These are phyloP conservation scores for Zhuliangozyma parablackwelliae DNA, from an alignment of 1,139 yeast species.

Conservation along the genomic window DNA sequence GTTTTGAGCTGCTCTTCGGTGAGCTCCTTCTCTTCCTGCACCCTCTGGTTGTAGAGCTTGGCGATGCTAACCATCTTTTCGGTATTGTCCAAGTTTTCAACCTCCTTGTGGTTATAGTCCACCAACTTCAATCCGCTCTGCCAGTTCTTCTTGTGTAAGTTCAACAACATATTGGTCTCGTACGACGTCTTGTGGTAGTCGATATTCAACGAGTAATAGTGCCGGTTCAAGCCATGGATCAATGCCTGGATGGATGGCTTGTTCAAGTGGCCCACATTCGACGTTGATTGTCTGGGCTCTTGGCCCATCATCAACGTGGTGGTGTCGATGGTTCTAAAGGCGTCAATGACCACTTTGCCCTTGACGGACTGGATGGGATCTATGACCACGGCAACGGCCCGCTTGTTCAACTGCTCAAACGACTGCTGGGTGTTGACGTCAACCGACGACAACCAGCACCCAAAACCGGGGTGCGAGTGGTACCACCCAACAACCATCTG, in stretches of 20 bases:
- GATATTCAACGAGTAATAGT: constrained; percentile 90
- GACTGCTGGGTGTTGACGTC: constrained; percentile 98
- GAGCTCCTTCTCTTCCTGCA: constrained; percentile 87
- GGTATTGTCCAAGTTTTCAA: constrained; percentile 67
- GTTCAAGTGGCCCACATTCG: constrained; percentile 90
- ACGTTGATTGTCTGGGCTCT: constrained; percentile 97
- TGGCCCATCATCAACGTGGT: constrained; percentile 90
- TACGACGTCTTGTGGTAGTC: constrained; percentile 90
- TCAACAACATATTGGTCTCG: constrained; percentile 91
- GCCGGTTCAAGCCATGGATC: constrained; percentile 95
- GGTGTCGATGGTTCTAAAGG: constrained; percentile 90
- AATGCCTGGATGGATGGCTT: constrained; percentile 98
- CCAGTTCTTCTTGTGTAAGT: constrained; percentile 95
- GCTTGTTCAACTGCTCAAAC: constrained; percentile 87
- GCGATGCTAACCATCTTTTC: constrained; percentile 86
- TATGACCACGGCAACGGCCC: constrained; percentile 96
- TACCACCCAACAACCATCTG: constrained; percentile 99
- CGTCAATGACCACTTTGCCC: constrained; percentile 98
- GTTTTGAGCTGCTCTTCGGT: constrained; percentile 87
- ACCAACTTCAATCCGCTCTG: constrained; percentile 81
- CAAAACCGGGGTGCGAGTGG: constrained; percentile 98
- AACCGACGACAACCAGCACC: constrained; percentile 98
- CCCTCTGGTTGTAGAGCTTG: constrained; percentile 82
- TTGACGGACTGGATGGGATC: constrained; percentile 98
- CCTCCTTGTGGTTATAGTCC: constrained; percentile 77